Conservation (phyloP, 2,329 filamentous ascomycete genomes). For the Cladophialophora exuberans region DNA sequence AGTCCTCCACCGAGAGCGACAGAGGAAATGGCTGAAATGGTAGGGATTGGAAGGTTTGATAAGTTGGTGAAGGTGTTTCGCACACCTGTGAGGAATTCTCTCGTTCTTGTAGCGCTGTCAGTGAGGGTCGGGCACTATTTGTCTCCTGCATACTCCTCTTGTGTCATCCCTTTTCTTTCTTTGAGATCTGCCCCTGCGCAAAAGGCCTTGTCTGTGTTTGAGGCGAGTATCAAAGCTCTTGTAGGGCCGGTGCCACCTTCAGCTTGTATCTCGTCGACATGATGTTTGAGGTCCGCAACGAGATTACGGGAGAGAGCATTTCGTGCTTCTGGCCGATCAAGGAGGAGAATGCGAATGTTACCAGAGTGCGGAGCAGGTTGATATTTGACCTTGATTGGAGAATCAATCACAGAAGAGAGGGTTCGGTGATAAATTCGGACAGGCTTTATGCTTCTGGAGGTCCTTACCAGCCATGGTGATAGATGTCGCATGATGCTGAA, state of each 20-base stretch:
- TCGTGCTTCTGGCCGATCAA: conserved; percentile 81
- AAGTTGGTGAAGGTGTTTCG: conserved; percentile 75
- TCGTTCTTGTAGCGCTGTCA: conserved; percentile 61
- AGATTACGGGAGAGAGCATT: conserved; percentile 88
- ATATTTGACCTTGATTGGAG: conserved; percentile 67
- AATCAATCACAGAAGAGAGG: conserved; percentile 25
- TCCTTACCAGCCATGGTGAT: conserved; percentile 15
- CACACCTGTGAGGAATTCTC: conserved; percentile 75
- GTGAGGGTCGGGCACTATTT: conserved; percentile 1
- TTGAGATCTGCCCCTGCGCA: conserved; percentile 96
- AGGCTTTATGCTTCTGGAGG: not conserved
- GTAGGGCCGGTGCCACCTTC: conserved; percentile 65
- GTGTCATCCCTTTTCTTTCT: conserved; percentile 75
- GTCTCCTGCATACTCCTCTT: conserved; percentile 67
- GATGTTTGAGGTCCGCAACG: conserved; percentile 69
- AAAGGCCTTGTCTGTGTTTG: conserved; percentile 83
- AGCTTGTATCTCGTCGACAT: conserved; percentile 72
- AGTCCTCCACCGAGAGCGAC: conserved; percentile 89
- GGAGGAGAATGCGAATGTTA: conserved; percentile 82
- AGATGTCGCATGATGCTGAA: conserved; percentile 20
- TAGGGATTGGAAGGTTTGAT: conserved; percentile 78
- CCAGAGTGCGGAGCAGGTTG: conserved; percentile 78
- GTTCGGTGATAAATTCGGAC: conserved; percentile 5
- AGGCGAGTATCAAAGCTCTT: conserved; percentile 79
- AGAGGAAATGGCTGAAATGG: conserved; percentile 84